phyloP scores from a whole-genome alignment of 192 early-diverging fungal species.

The Backusella macrospora region DNA sequence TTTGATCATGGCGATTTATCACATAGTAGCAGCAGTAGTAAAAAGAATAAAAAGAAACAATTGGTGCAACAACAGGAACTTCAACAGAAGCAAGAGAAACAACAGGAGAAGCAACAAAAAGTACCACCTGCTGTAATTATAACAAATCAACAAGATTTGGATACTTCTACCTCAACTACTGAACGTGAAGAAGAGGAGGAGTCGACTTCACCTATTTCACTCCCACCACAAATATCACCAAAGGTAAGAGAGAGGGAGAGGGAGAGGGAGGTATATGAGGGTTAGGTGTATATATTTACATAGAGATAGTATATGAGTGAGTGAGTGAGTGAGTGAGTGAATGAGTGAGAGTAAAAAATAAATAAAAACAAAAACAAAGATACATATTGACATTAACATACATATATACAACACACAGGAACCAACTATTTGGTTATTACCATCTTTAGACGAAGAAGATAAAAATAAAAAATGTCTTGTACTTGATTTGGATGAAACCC shows the following conservation, averaged over 20 bases:
- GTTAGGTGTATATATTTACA: too few species aligned
- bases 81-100: not conserved
- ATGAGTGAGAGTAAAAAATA: too few species aligned
- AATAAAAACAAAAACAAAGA: too few species aligned
- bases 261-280: too few species aligned
- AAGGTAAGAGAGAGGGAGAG: conserved; percentile 12
- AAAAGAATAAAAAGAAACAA: not conserved
- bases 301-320: too few species aligned
- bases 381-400: too few species aligned
- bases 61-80: not conserved
- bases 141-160: not conserved
- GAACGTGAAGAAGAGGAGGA: not conserved
- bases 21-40: not conserved
- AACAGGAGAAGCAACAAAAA: too few species aligned
- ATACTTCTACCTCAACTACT: not conserved
- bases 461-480: conserved; percentile 88
- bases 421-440: conserved; percentile 50
- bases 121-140: not conserved
- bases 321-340: too few species aligned
- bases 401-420: not conserved
- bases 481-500: conserved; percentile 97
- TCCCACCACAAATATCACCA: not conserved
- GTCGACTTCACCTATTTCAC: not conserved
- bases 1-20: not conserved
- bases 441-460: conserved; percentile 66